These are phyloP conservation scores for Pichia paraexigua DNA, from an alignment of 805 yeast species.

Conservation along the genomic window DNA sequence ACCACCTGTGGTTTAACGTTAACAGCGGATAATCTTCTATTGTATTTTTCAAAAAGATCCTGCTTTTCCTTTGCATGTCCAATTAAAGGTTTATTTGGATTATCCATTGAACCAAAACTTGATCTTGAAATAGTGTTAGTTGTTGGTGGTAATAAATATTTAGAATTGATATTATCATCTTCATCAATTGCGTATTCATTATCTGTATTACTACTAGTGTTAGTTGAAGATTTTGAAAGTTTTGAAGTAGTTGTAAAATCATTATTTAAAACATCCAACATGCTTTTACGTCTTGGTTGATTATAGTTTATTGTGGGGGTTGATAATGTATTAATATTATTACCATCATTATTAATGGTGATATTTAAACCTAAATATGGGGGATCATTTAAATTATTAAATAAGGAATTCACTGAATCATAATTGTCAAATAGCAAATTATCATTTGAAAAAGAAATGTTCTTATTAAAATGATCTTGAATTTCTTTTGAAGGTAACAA, in stretches of 20 bases:
- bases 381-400: slow-evolving; percentile 21
- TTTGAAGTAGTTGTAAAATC: no score
- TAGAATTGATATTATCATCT: neutral
- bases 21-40: slow-evolving; percentile 24
- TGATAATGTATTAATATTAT: no score
- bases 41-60: slow-evolving; percentile 26
- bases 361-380: slow-evolving; percentile 8
- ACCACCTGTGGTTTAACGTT: slow-evolving; percentile 6
- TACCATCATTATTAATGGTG: neutral
- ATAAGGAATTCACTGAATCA: slow-evolving; percentile 13
- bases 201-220: neutral
- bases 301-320: neutral
- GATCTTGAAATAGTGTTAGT: neutral
- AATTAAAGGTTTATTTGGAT: neutral
- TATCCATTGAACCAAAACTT: neutral
- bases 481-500: neutral
- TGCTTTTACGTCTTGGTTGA: slow-evolving; percentile 2
- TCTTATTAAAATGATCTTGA: neutral
- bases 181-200: neutral
- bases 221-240: neutral
- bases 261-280: slow-evolving; percentile 6
- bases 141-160: neutral
- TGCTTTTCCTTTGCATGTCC: slow-evolving; percentile 9
- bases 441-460: neutral
- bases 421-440: slow-evolving; percentile 17